Base-by-base conservation (phyloP, 2,329 filamentous ascomycete species). In the Chrysosporium queenslandicum region DNA sequence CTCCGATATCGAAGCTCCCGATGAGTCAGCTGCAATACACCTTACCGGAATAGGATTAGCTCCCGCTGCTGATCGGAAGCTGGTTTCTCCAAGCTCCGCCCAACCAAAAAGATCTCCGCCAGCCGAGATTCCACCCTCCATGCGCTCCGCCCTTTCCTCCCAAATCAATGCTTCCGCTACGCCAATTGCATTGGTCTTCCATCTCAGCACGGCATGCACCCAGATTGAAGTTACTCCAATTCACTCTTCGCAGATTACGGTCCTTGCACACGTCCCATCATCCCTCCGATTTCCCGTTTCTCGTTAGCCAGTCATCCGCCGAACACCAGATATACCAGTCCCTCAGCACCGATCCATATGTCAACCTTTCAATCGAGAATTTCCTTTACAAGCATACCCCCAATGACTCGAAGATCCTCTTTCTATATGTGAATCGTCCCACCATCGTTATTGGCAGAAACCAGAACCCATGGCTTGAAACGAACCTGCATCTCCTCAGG, bases 381-480 rank as follows among this genome's bases (percentile, higher is more conserved):
- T 84, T 87, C 67, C 82, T 98, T 27, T 79, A 97, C 6, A 81
- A 87, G 61, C 81, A 81, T 51, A 83, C 85, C 0, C 79, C 83
- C 1, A 74, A 81, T 5, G 79, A 85, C 55, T 88, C 88, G 11
- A 84, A 79, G 12, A 70, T 97, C 47, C 79, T 97, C 1, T 86
- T 97, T 53, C 78, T 96, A 47, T 98, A 97, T 72, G 79, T 82
- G 61, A 97, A 98, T 70, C 71, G 80, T 34, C 89, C 91, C 0
- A 89, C 87, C 66, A 78, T 98, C 55, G 83, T 98, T 64, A 84
- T 98, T 59, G 92, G 92, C 40, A 83, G 92, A 55, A 98, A 98
- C 67, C 92, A 98, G 72, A 98, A 98, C 67, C 92, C 92, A 50
- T 98, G 91, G 92, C 77, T 87, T 7, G 92, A 98, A 72, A 82